Conservation (phyloP, 768 basidiomycete genomes). For the Wakefieldia striispora region DNA sequence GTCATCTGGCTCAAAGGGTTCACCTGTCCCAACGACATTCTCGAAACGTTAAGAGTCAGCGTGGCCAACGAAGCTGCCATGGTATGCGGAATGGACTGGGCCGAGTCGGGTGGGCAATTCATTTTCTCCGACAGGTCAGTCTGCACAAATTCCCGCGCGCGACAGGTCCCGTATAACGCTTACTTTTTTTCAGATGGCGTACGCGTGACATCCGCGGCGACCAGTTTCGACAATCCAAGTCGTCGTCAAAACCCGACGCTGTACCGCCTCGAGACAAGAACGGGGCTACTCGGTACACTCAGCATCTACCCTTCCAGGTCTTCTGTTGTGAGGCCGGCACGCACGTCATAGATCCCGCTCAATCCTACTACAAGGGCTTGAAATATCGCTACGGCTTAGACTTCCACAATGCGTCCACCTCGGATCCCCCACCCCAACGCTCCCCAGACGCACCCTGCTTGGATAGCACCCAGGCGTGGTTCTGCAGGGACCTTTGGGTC, state of each 20-base stretch:
- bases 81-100: slow-evolving; percentile 99
- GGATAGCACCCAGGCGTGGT: slow-evolving; percentile 97
- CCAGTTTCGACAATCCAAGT: slow-evolving; percentile 96
- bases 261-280: slow-evolving; percentile 88
- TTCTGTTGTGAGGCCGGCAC: slow-evolving; percentile 99
- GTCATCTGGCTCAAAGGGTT: slow-evolving; percentile 99
- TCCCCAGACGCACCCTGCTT: slow-evolving; percentile 84
- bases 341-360: slow-evolving; percentile 92
- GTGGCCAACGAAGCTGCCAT: slow-evolving; percentile 91
- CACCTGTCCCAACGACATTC: slow-evolving; percentile 96
- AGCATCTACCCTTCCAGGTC: slow-evolving; percentile 95
- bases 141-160: not conserved
- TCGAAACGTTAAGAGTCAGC: slow-evolving; percentile 92
- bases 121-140: slow-evolving; percentile 94
- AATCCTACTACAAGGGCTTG: slow-evolving; percentile 93
- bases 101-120: slow-evolving; percentile 95
- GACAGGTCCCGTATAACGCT: not conserved
- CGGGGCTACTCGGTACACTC: slow-evolving; percentile 80
- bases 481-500: slow-evolving; percentile 97
- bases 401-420: slow-evolving; percentile 75
- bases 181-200: slow-evolving; percentile 78
- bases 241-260: slow-evolving; percentile 83
- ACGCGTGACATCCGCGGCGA: slow-evolving; percentile 98
- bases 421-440: slow-evolving; percentile 52
- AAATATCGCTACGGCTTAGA: slow-evolving; percentile 78